Evolutionary conservation across 1,284 basidiomycete genomes (phyloP).

Genomic region (Puccinia horiana): DNA sequence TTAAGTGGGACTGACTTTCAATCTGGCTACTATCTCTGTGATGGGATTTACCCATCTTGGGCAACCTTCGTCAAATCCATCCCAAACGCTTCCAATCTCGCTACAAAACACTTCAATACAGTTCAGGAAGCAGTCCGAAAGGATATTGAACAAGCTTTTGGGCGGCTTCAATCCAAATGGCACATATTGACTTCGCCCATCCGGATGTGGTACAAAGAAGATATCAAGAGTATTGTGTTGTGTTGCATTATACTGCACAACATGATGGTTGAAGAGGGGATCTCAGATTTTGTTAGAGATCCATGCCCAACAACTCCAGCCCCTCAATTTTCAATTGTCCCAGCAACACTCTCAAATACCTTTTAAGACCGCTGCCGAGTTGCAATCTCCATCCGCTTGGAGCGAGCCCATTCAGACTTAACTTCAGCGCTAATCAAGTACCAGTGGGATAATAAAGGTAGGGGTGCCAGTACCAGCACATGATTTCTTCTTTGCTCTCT

Average conservation of each 20-base stretch:
- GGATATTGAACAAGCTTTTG: slow-evolving; percentile 18
- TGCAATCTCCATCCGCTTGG: not conserved
- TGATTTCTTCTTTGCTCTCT: too few relatives aligned
- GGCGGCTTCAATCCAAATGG: slow-evolving; percentile 3
- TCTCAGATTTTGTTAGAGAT: too few relatives aligned
- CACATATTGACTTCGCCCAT: not conserved
- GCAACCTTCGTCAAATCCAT: not conserved
- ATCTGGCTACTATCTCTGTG: slow-evolving; percentile 5
- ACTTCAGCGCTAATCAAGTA: not conserved
- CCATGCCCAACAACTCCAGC: not conserved
- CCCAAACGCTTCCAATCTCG: not conserved
- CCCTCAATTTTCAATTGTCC: not conserved
- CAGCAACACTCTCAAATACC: not conserved
- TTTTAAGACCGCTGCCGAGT: not conserved
- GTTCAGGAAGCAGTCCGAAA: not conserved
- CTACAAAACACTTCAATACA: slow-evolving; percentile 16
- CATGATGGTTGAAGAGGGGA: not conserved
- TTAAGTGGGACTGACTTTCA: not conserved
- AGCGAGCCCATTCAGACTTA: not conserved
- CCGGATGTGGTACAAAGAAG: not conserved
- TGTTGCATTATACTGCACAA: slow-evolving; percentile 31
- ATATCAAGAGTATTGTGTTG: not conserved
- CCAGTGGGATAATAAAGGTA: not conserved
- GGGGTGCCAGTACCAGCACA: too few relatives aligned
- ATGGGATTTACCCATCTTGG: slow-evolving; percentile 31